These are phyloP conservation scores for Irpex lacteus DNA, from an alignment of 1,284 basidiomycete genomes.

Conservation along the genomic window DNA sequence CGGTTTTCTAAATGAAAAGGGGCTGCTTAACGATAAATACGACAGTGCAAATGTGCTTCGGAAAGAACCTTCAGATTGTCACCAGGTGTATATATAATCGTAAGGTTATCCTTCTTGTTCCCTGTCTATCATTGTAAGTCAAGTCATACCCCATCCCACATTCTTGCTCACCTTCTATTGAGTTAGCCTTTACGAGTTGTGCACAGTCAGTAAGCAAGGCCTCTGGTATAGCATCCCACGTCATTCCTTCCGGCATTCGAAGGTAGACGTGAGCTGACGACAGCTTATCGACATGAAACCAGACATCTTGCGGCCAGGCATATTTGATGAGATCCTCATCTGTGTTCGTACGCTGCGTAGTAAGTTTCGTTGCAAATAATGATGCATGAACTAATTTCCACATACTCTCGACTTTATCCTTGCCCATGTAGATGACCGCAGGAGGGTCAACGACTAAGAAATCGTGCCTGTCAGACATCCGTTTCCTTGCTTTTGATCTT, in stretches of 20 bases:
- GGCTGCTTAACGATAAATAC: not conserved
- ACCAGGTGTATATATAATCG: constrained; percentile 92
- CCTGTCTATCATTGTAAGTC: constrained; percentile 45
- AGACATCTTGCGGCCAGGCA: constrained; percentile 80
- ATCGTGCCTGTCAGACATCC: not conserved
- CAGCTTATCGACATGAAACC: constrained; percentile 88
- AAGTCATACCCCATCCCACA: not conserved
- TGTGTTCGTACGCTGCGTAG: constrained; percentile 30
- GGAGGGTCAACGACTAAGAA: constrained; percentile 56
- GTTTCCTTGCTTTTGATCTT: not conserved
- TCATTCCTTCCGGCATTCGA: constrained; percentile 75
- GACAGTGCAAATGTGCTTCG: too few relatives aligned
- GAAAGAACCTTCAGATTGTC: constrained; percentile 84
- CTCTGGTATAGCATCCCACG: constrained; percentile 87
- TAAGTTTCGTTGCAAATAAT: not conserved
- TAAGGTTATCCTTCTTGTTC: constrained; percentile 94
- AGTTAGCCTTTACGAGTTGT: constrained; percentile 96
- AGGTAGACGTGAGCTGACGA: constrained; percentile 95
- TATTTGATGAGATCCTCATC: constrained; percentile 95
- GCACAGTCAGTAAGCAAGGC: constrained; percentile 82
- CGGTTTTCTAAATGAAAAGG: constrained; percentile 70
- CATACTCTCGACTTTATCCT: constrained; percentile 95
- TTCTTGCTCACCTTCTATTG: constrained; percentile 77
- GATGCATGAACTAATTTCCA: constrained; percentile 17
- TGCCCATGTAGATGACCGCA: constrained; percentile 88